Evolutionary conservation across 257 asterid species (phyloP).

Genomic region (Nyctanthes arbortristis): DNA sequence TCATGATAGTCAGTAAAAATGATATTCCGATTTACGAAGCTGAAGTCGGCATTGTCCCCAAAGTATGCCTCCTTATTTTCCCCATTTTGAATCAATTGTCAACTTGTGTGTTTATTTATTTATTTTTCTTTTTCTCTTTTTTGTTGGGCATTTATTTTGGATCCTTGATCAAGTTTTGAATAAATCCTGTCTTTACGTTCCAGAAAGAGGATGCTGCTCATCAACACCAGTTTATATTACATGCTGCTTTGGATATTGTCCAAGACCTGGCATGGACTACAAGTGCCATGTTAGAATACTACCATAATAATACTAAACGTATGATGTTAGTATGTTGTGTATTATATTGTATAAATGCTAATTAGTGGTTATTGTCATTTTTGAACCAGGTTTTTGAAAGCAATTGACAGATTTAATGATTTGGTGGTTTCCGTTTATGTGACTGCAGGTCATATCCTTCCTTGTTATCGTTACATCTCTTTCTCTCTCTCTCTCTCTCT

Average conservation of each 20-base stretch:
- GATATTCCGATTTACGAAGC: constrained; percentile 99
- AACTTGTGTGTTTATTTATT: not conserved
- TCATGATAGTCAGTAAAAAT: constrained; percentile 87
- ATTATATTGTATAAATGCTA: constrained; percentile 5
- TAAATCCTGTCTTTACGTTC: constrained; percentile 17
- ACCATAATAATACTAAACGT: constrained; percentile 6
- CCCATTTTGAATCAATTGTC: constrained; percentile 3
- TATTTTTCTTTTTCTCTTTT: not conserved
- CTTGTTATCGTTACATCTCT: constrained; percentile 23
- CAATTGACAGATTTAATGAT: constrained; percentile 85
- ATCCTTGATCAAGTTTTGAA: not conserved
- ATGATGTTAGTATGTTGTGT: not conserved
- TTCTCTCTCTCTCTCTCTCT: no score
- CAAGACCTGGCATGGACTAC: constrained; percentile 98
- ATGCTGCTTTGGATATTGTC: constrained; percentile 90
- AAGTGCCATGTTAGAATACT: constrained; percentile 81
- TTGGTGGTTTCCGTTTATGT: constrained; percentile 91
- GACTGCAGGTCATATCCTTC: constrained; percentile 99
- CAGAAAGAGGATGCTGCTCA: constrained; percentile 98
- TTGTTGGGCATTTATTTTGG: not conserved
- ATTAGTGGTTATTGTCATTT: constrained; percentile 15
- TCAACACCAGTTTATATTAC: constrained; percentile 91
- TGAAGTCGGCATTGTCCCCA: constrained; percentile 93
- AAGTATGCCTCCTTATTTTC: constrained; percentile 41
- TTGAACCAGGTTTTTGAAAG: constrained; percentile 72